Evolutionary conservation across 345 rosid genomes (phyloP).

Genomic region (Eucalyptus tenuipes): DNA sequence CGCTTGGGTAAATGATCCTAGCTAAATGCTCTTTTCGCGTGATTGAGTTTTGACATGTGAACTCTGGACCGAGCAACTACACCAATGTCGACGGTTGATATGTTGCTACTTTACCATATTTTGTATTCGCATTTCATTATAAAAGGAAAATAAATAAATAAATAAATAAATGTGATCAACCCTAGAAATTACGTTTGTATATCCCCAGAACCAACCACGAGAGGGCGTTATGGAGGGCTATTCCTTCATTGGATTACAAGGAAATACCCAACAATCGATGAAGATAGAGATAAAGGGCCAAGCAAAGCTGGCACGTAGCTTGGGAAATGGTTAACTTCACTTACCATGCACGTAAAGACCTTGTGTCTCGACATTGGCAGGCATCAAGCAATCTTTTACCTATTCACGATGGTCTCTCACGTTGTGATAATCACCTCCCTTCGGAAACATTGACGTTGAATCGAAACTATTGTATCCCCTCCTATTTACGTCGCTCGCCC

Average conservation of each 20-base stretch:
- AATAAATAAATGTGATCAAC: background rate
- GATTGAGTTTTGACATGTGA: background rate
- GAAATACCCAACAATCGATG: background rate
- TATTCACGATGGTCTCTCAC: background rate
- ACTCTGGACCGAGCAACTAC: background rate
- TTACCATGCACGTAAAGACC: slow-evolving; percentile 45
- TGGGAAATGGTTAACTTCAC: slow-evolving; percentile 22
- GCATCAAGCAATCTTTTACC: slow-evolving; percentile 31
- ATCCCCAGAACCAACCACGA: background rate
- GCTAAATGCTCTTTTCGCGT: background rate
- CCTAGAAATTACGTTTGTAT: background rate
- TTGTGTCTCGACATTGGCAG: slow-evolving; percentile 26
- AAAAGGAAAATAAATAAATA: background rate
- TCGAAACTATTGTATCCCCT: background rate
- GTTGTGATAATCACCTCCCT: background rate
- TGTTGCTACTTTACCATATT: background rate
- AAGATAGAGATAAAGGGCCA: background rate
- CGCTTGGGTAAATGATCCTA: background rate
- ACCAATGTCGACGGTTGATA: background rate
- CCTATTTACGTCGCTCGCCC: background rate
- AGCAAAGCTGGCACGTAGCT: background rate
- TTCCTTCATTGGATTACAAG: background rate
- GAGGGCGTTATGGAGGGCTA: background rate
- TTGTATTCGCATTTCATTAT: background rate
- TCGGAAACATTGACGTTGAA: background rate